These are phyloP conservation scores for Plasmodium fragile DNA, from an alignment of 169 alveolate species.

Conservation along the genomic window DNA sequence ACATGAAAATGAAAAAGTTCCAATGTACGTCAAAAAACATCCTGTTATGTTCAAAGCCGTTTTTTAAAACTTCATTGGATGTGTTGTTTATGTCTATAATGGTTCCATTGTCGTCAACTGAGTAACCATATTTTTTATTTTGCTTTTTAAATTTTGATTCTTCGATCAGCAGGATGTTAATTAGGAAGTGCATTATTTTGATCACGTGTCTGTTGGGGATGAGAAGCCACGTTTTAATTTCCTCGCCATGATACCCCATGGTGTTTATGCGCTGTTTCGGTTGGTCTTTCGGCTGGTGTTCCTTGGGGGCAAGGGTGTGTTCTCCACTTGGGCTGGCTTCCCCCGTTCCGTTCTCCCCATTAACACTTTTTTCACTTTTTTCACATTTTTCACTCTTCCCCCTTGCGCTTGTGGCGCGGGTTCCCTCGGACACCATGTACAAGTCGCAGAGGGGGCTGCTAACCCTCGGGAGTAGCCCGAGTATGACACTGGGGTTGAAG, in stretches of 20 bases:
- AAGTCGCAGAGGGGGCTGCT: conserved; percentile 43
- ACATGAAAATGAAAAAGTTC: conserved; percentile 49
- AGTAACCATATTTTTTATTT: conserved; percentile 39
- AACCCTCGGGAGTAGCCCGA: conserved; percentile 16
- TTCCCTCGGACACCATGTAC: neutral
- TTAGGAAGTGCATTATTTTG: conserved; percentile 32
- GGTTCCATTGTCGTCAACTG: conserved; percentile 30
- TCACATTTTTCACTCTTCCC: neutral
- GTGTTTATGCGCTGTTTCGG: neutral
- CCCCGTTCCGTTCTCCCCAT: neutral
- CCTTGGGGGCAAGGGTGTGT: neutral
- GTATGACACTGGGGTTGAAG: conserved; percentile 59
- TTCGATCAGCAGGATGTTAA: conserved; percentile 42
- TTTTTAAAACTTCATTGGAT: conserved; percentile 23
- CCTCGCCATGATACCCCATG: conserved; percentile 2
- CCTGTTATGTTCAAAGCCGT: conserved; percentile 25
- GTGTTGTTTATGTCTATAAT: conserved; percentile 8
- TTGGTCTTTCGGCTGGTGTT: neutral
- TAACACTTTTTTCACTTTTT: neutral
- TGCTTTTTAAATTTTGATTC: conserved; percentile 28
- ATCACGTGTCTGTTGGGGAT: conserved; percentile 55
- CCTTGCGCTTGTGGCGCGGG: neutral
- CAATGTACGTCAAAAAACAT: conserved; percentile 39
- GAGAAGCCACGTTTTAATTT: conserved; percentile 72
- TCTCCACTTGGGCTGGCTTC: neutral